Conservation (phyloP, 2,329 filamentous ascomycete species). For the Colletotrichum ledebouriae region DNA sequence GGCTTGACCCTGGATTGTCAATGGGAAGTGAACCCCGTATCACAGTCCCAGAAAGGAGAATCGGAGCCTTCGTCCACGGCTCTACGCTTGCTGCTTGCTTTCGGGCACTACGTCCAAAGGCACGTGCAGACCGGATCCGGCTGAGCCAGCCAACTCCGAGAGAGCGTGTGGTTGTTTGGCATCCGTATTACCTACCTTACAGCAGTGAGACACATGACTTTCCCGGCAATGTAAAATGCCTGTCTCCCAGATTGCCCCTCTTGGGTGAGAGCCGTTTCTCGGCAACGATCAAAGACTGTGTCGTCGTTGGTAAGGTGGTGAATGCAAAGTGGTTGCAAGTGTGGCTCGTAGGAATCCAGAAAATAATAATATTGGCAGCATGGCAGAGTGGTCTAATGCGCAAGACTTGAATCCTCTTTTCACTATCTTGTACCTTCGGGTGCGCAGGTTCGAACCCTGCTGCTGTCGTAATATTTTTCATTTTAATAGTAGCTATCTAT, state of each 20-base stretch:
- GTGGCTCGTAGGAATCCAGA: no score
- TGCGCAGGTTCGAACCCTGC: constrained; percentile 41
- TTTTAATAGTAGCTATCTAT: no score
- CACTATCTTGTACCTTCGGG: constrained; percentile 31
- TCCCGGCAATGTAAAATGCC: no score
- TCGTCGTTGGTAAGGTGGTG: no score
- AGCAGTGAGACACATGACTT: no score
- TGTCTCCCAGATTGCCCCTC: no score
- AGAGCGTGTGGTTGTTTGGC: no score
- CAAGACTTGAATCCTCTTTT: constrained; percentile 25
- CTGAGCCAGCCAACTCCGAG: background rate
- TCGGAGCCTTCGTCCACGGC: background rate
- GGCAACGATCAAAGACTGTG: no score
- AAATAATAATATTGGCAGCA: constrained; percentile 8
- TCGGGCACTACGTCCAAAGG: background rate
- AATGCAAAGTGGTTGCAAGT: no score
- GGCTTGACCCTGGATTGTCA: background rate
- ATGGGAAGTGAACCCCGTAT: no score
- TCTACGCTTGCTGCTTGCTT: background rate
- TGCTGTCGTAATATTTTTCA: constrained; percentile 21
- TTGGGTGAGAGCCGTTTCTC: no score
- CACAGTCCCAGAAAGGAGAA: background rate
- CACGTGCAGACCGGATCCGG: constrained; percentile 2
- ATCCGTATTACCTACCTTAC: no score
- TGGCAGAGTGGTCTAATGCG: constrained; percentile 37